These are phyloP conservation scores for Russula sp. DNA, from an alignment of 768 basidiomycete species.

Conservation along the genomic window DNA sequence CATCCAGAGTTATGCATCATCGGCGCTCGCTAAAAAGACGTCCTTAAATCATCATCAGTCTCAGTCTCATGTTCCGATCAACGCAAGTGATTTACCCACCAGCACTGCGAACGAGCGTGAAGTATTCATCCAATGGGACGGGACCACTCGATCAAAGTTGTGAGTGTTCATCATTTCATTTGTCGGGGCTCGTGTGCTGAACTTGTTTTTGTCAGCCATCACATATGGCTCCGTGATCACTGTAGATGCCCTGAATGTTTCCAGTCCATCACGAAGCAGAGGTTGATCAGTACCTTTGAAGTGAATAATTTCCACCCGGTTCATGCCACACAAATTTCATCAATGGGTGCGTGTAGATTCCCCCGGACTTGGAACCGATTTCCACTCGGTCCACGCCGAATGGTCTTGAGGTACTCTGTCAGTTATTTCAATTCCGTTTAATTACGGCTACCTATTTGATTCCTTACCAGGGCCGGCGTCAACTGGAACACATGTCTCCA, in stretches of 20 bases:
- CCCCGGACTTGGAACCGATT: constrained; percentile 64
- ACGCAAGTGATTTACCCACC: constrained; percentile 32
- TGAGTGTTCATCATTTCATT: constrained; percentile 39
- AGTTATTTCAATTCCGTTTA: constrained; percentile 30
- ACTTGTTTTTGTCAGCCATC: constrained; percentile 54
- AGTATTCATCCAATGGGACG: constrained; percentile 72
- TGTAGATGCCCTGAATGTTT: constrained; percentile 87
- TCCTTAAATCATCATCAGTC: neutral
- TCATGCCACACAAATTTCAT: neutral
- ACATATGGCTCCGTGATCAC: constrained; percentile 90
- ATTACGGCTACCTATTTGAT: neutral
- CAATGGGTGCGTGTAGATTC: constrained; percentile 53
- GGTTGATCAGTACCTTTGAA: constrained; percentile 82
- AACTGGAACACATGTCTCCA: constrained; percentile 63
- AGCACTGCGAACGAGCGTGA: constrained; percentile 54
- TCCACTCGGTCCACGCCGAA: constrained; percentile 52
- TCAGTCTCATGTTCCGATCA: neutral
- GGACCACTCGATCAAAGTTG: constrained; percentile 73
- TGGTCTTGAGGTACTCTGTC: constrained; percentile 76
- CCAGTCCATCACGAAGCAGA: constrained; percentile 84
- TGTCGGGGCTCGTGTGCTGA: neutral
- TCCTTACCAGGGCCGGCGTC: constrained; percentile 48
- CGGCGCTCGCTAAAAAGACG: neutral
- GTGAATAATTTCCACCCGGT: constrained; percentile 41
- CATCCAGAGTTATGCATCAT: neutral